Evolutionary conservation across 176 grass and related monocot genomes (phyloP).

Genomic region (Pontederia crassipes): DNA sequence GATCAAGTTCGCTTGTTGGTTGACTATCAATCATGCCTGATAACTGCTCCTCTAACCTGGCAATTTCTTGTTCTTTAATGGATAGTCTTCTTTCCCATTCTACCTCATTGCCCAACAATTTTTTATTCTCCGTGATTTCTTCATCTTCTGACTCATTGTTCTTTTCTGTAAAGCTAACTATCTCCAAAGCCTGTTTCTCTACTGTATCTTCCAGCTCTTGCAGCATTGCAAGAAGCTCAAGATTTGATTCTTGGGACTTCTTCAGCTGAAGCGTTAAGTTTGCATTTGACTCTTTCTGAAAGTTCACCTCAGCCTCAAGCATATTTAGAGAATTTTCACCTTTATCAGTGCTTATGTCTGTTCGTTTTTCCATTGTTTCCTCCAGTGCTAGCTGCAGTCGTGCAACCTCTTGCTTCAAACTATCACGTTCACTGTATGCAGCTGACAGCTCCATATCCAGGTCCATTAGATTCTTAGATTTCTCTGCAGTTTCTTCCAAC

Average conservation of each 20-base stretch:
- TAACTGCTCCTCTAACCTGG: slow-evolving; percentile 49
- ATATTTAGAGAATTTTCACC: no score
- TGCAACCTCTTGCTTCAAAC: no score
- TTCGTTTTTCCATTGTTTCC: no score
- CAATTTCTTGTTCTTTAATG: slow-evolving; percentile 68
- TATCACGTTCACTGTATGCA: no score
- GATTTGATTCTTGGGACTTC: slow-evolving; percentile 51
- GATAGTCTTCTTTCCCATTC: slow-evolving; percentile 41
- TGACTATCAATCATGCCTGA: slow-evolving; percentile 27
- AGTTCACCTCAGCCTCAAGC: no score
- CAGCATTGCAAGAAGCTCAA: slow-evolving; percentile 79
- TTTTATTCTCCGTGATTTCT: slow-evolving; percentile 21
- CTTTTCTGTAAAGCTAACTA: slow-evolving; percentile 23
- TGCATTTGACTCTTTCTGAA: slow-evolving; percentile 1
- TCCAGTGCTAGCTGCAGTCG: no score
- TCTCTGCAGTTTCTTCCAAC: slow-evolving; percentile 69
- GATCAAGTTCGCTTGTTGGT: slow-evolving; percentile 25
- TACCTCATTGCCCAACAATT: slow-evolving; percentile 21
- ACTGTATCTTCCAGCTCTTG: slow-evolving; percentile 84
- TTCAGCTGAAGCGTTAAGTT: not conserved
- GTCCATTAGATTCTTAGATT: not conserved
- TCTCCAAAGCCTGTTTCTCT: slow-evolving; percentile 55
- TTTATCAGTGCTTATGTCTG: no score
- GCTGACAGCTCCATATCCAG: no score
- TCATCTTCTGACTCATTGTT: slow-evolving; percentile 22